A percentile compares a stretch with the other conserved stretches of the same genome.
Evolutionary conservation across 306 rosid species (phyloP).

Genomic region (Ziziphus jujuba): DNA sequence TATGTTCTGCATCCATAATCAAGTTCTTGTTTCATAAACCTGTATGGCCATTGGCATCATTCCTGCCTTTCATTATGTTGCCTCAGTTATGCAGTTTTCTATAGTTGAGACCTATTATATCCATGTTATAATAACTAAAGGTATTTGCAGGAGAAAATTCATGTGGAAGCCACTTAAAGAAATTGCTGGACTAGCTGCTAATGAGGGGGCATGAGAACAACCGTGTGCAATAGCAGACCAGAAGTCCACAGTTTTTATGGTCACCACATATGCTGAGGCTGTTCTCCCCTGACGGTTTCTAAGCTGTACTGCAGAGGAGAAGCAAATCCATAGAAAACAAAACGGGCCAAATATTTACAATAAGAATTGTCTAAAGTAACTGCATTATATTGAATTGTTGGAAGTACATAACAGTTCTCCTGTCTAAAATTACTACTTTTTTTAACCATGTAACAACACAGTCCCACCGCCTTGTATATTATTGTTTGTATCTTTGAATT

Average conservation of each 20-base stretch:
- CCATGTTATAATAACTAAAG: background rate
- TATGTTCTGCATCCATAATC: background rate
- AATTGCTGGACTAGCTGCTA: conserved; percentile 60
- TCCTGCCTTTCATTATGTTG: too few relatives aligned
- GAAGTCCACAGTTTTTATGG: conserved; percentile 10
- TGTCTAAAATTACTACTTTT: background rate
- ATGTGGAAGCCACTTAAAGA: conserved; percentile 89
- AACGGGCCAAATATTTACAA: background rate
- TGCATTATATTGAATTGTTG: background rate
- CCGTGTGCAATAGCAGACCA: background rate
- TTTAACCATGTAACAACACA: background rate
- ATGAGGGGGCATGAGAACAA: conserved; percentile 26
- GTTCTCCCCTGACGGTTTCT: conserved; percentile 13
- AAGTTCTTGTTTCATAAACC: conserved; percentile 3
- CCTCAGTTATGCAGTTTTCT: background rate
- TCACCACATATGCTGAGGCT: background rate
- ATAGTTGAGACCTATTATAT: background rate
- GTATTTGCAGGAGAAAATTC: conserved; percentile 68
- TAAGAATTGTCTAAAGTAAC: background rate
- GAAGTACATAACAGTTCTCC: background rate
- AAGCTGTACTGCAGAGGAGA: conserved; percentile 16
- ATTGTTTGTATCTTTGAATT: background rate
- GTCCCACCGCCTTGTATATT: background rate
- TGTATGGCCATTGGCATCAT: too few relatives aligned
- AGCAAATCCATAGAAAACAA: background rate